Evolutionary conservation across 2,329 filamentous ascomycete genomes (phyloP).

Genomic region (Paecilomyces fulvus): DNA sequence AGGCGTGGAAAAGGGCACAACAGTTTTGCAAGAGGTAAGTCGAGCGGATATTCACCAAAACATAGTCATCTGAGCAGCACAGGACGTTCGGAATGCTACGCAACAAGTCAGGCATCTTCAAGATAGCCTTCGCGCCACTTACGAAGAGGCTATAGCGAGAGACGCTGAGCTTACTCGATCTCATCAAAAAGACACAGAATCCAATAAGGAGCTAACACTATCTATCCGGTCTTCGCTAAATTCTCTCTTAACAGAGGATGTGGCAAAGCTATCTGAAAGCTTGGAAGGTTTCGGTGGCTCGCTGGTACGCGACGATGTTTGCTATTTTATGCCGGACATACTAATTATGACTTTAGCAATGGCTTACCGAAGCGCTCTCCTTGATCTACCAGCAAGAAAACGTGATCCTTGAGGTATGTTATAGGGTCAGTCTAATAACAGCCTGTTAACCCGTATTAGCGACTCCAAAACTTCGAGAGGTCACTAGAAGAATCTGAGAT

Average conservation of each 20-base stretch:
- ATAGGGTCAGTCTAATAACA: background rate
- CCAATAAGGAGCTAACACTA: constrained; percentile 19
- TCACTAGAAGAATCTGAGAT: constrained; percentile 24
- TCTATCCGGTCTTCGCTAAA: constrained; percentile 25
- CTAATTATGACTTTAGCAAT: constrained; percentile 18
- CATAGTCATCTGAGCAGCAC: background rate
- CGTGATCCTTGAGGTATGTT: constrained; percentile 24
- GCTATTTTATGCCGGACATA: constrained; percentile 1
- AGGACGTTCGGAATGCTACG: constrained; percentile 25
- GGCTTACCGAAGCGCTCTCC: constrained; percentile 18
- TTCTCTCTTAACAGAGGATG: constrained; percentile 20
- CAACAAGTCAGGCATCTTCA: constrained; percentile 16
- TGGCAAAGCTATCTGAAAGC: constrained; percentile 18
- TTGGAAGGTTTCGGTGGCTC: constrained; percentile 25
- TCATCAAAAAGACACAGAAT: constrained; percentile 19
- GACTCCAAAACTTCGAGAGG: constrained; percentile 23
- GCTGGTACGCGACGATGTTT: constrained; percentile 19
- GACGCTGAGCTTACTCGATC: constrained; percentile 17
- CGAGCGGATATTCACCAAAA: background rate
- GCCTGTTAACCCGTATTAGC: constrained; percentile 15
- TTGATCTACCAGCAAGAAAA: constrained; percentile 24
- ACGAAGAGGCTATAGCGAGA: constrained; percentile 19
- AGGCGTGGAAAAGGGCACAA: constrained; percentile 10
- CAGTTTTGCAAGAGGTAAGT: constrained; percentile 15
- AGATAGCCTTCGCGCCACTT: constrained; percentile 14